A percentile compares a stretch with the other conserved stretches of the same genome.
These are phyloP conservation scores for Aspergillus sp. DNA, from an alignment of 2,329 filamentous ascomycete species.

Conservation along the genomic window DNA sequence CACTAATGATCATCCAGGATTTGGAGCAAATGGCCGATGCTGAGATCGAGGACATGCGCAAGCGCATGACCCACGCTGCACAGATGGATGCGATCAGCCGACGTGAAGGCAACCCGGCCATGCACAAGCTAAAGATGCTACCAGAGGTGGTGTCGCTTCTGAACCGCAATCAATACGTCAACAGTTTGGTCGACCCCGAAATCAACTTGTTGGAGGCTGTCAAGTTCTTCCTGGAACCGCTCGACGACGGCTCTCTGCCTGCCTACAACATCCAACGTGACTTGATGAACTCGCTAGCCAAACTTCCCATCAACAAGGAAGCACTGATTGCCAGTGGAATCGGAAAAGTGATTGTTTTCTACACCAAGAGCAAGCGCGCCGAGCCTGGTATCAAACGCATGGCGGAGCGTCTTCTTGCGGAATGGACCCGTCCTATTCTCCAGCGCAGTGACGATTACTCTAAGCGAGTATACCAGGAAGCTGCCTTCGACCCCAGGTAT, in stretches of 20 bases:
- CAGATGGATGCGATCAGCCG: constrained; percentile 82
- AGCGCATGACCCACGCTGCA: constrained; percentile 87
- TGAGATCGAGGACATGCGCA: constrained; percentile 82
- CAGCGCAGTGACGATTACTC: constrained; percentile 94
- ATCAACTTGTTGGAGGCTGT: constrained; percentile 93
- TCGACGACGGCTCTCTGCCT: constrained; percentile 89
- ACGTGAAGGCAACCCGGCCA: constrained; percentile 73
- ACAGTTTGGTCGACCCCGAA: constrained; percentile 86
- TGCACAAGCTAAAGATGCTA: constrained; percentile 90
- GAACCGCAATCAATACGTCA: constrained; percentile 79
- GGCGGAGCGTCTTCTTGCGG: constrained; percentile 86
- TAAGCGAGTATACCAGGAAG: constrained; percentile 66
- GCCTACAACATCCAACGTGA: constrained; percentile 98
- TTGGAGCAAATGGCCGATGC: constrained; percentile 88
- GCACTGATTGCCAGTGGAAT: constrained; percentile 86
- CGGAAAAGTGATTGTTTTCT: constrained; percentile 94
- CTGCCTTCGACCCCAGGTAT: constrained; percentile 59
- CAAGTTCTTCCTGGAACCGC: constrained; percentile 93
- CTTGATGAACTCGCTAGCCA: constrained; percentile 76
- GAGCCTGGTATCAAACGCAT: constrained; percentile 88
- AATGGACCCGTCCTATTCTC: constrained; percentile 93
- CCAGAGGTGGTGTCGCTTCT: constrained; percentile 85
- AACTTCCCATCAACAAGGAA: constrained; percentile 88
- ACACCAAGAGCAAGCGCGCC: constrained; percentile 90
- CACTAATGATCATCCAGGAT: constrained; percentile 57